Base-by-base conservation (phyloP, 202 grass and related monocot species). In the Musa balbisiana region DNA sequence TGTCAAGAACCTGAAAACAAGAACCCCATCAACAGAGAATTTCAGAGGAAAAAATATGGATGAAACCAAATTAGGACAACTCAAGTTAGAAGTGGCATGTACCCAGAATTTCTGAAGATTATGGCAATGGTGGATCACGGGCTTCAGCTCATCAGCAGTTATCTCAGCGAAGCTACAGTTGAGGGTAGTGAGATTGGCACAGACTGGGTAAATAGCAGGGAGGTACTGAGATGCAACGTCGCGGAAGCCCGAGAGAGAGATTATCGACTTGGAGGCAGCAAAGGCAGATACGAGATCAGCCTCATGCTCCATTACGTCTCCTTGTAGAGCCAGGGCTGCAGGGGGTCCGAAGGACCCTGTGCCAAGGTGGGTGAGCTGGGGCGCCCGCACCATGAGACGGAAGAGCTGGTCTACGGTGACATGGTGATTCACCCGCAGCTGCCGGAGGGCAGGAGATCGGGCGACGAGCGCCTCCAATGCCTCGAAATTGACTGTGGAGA, bases 81-180 rank as follows among this genome's bases (percentile, higher is more conserved):
- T 55, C 72, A 54, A 73, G 52, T 27, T 55, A 27, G 3, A 66
- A 81, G 60, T 11, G 29, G 33, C 33, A 43, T 8, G 33, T 84
- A 84, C 82, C 79, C 56, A 85, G 74, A 85, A 81, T 21, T 67
- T 81, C 54, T 58, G 67, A 68, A 85, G 83, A 78, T 73, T 81
- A 64, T 59, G 67, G 52, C 79, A 85, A 11, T 59, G 59, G 55
- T 52, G 27, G 56, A 85, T 69, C 24, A 78, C 73, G 2, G 79
- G 74, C 16, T 65, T 54, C 29, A 85, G 79, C 59, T 81, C 53
- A 17, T 81, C 65, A 8, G 68, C 67, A 12, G 58, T 74, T 9
- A 85, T 23, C 15, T 58, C 64, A 17, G 66, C 74, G 69, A 58
- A 85, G 23, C 79, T 81, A 33, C 81, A 74, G 54, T 81, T 74